Conservation (phyloP, 2,329 filamentous ascomycete genomes). For the Alternaria triticina region DNA sequence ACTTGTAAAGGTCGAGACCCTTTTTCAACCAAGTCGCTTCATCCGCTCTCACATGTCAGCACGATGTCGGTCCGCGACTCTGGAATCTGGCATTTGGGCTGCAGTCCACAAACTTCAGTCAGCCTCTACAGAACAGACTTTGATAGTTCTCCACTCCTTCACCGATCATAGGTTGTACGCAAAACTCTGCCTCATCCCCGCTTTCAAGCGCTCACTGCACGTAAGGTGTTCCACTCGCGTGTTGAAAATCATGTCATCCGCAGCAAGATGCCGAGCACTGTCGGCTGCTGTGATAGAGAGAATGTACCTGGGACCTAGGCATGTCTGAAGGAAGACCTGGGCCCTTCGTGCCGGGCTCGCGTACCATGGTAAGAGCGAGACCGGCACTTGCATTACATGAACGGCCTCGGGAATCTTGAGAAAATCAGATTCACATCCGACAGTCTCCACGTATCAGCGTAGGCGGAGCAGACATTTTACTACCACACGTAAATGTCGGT, state of each 20-base stretch:
- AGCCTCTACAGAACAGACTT: neutral
- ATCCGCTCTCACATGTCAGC: neutral
- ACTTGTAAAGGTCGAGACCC: conserved; percentile 5
- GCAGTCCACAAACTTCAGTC: neutral
- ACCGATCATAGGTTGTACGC: neutral
- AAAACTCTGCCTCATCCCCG: neutral
- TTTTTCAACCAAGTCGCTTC: neutral
- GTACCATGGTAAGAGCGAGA: neutral
- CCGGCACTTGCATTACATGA: neutral
- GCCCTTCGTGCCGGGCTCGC: neutral
- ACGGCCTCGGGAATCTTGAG: neutral
- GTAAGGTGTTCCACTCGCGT: neutral
- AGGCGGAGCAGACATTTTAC: neutral
- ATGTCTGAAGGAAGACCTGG: neutral
- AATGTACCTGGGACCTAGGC: neutral
- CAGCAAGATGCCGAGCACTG: neutral
- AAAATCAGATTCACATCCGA: neutral
- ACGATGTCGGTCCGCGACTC: neutral
- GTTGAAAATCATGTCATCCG: neutral
- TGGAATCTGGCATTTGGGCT: neutral
- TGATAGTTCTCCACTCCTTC: neutral
- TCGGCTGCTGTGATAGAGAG: neutral
- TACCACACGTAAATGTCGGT: neutral
- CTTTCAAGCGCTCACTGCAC: neutral
- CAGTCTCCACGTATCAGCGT: neutral